These are phyloP conservation scores for Fusarium annulatum DNA, from an alignment of 2,329 filamentous ascomycete species.

Conservation along the genomic window DNA sequence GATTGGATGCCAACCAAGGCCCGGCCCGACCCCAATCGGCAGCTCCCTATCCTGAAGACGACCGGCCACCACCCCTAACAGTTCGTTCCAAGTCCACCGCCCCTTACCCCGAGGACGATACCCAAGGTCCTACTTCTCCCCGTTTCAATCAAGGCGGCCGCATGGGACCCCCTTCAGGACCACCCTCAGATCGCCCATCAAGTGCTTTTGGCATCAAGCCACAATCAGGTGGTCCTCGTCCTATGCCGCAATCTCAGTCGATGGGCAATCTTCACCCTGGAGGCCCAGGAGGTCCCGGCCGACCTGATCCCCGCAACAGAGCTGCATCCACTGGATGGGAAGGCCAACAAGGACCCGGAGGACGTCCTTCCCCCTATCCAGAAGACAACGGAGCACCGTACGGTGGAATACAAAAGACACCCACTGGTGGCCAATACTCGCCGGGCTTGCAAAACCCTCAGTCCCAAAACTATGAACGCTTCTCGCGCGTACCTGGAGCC, in stretches of 20 bases:
- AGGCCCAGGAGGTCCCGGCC: conserved; percentile 48
- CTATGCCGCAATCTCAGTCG: conserved; percentile 58
- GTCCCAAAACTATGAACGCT: conserved; percentile 45
- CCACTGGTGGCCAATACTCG: conserved; percentile 39
- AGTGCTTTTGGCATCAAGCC: conserved; percentile 67
- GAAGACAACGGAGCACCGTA: conserved; percentile 44
- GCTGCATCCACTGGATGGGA: conserved; percentile 59
- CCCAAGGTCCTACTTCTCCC: conserved; percentile 48
- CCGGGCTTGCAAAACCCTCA: conserved; percentile 36
- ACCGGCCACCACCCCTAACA: conserved; percentile 64
- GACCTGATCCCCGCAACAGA: conserved; percentile 55
- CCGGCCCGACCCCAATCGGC: conserved; percentile 62
- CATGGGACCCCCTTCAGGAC: conserved; percentile 59
- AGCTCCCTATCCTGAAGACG: conserved; percentile 78
- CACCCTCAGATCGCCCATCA: conserved; percentile 60
- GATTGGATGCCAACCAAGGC: conserved; percentile 53
- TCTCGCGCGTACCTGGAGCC: conserved; percentile 48
- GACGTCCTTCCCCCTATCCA: conserved; percentile 41
- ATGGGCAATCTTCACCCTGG: conserved; percentile 59
- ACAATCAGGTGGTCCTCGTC: conserved; percentile 48
- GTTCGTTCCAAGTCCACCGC: conserved; percentile 61
- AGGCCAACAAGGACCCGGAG: conserved; percentile 41
- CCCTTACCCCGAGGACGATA: conserved; percentile 76
- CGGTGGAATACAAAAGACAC: conserved; percentile 45
- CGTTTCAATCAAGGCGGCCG: conserved; percentile 61